Evolutionary conservation across 2,329 filamentous ascomycete genomes (phyloP).

Genomic region (Penicillium digitatum): DNA sequence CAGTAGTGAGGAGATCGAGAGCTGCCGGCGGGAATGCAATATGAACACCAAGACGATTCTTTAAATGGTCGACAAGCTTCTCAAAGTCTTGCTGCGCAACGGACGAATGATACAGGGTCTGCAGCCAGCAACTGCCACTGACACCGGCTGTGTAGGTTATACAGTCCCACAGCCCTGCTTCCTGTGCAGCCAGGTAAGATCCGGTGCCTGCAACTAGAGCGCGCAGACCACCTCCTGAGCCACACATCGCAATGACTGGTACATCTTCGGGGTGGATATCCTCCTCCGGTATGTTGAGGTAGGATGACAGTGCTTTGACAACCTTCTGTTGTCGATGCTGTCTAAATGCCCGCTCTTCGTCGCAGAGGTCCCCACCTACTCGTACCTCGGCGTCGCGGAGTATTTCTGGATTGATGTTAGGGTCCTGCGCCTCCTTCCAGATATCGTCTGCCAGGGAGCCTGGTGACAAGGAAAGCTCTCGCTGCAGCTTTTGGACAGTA

Average conservation of each 20-base stretch:
- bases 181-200: constrained; percentile 76
- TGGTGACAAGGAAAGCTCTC: constrained; percentile 79
- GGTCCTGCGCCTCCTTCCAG: constrained; percentile 85
- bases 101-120: constrained; percentile 79
- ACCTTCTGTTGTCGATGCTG: constrained; percentile 65
- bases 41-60: constrained; percentile 76
- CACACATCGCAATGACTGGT: constrained; percentile 88
- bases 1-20: constrained; percentile 73
- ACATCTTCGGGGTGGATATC: constrained; percentile 92
- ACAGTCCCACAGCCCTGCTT: constrained; percentile 89
- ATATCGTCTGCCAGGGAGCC: constrained; percentile 90
- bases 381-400: constrained; percentile 74
- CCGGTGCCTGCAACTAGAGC: constrained; percentile 88
- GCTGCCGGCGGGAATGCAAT: constrained; percentile 89
- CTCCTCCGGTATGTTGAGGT: constrained; percentile 70
- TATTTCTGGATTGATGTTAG: constrained; percentile 81
- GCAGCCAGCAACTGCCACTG: constrained; percentile 93
- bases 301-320: constrained; percentile 70
- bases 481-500: constrained; percentile 77
- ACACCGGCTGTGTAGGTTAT: constrained; percentile 93
- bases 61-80: constrained; percentile 76
- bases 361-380: constrained; percentile 74
- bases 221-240: constrained; percentile 84
- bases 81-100: constrained; percentile 65
- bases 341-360: constrained; percentile 75